Evolutionary conservation across 1,284 basidiomycete genomes (phyloP), one percentile per base, ranked within the genome.

Genomic region (Trichosporon sp.): DNA sequence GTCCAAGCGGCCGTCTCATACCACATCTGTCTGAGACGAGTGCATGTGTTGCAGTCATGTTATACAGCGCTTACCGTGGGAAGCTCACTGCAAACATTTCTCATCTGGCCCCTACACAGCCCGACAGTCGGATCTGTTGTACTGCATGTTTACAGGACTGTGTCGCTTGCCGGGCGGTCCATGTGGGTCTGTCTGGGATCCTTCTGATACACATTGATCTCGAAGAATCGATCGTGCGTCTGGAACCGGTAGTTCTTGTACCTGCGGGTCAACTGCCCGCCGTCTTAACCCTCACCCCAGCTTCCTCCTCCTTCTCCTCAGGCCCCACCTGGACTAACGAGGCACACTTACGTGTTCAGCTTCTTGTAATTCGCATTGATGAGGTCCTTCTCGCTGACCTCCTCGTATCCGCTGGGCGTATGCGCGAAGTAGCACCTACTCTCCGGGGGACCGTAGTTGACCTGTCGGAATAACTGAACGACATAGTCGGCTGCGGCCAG

Each of bases 211-310:
- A 63, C 26, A 26, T 63, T 63, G 32, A 63, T 4, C 35, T 63
- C 61, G 61, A 63, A 63, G 61, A 63, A 63, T 6, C 37, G 31
- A 16, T 63, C n/a, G 61, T 63, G 61, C 32, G 61, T n/a, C 31
- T 10, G n/a, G 21, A 32, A 63, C 16, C 37, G 31, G 61, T 21
- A 63, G 61, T 63, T 37, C 37, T 63, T 35, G 37, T 21, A 63
- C 35, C 61, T 63, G 31, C 35, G 26, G 26, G 26, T 26, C 12
- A 6, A 2, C 26, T 26, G 26, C 2, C 26, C 26, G 26, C 26
- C 26, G 26, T 26, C 26, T 26, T 26, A 26, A 26, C 26, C 26
- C 26, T 26, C 26, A 26, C 26, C 26, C 26, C 26, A 26, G 26
- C 26, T 26, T 26, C 26, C 26, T 26, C 26, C 26, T 26, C 26